A percentile compares a stretch with the other conserved stretches of the same genome.
phyloP scores from a whole-genome alignment of 2,329 filamentous ascomycete species.

The Trichoderma harzianum region DNA sequence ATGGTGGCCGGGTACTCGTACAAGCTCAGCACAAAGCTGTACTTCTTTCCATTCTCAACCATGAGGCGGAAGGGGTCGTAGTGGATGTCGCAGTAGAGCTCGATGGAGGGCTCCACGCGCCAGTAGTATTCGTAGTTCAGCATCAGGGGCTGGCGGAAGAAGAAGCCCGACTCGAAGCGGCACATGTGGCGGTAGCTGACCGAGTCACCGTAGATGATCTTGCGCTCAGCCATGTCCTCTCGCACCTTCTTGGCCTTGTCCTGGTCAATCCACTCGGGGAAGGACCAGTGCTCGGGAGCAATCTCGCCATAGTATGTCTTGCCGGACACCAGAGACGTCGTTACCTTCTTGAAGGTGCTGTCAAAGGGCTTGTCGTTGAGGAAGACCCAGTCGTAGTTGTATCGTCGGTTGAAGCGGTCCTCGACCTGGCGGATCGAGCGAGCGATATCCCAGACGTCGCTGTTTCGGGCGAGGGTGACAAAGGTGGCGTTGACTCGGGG shows the following conservation, averaged over 20 bases:
- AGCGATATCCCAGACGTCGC: constrained; percentile 93
- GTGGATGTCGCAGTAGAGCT: constrained; percentile 92
- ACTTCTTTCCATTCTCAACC: constrained; percentile 95
- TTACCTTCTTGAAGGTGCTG: constrained; percentile 89
- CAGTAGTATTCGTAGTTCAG: constrained; percentile 98
- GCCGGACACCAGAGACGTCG: constrained; percentile 83
- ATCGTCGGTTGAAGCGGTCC: constrained; percentile 95
- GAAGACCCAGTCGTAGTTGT: constrained; percentile 99
- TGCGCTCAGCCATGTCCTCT: constrained; percentile 87
- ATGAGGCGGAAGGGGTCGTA: constrained; percentile 97
- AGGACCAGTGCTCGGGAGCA: constrained; percentile 92
- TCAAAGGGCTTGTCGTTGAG: constrained; percentile 95
- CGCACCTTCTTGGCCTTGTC: constrained; percentile 87
- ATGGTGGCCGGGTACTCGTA: constrained; percentile 98
- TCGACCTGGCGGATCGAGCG: constrained; percentile 94
- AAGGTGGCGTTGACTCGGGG: constrained; percentile 95
- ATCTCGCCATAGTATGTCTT: constrained; percentile 90
- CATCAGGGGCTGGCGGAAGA: constrained; percentile 94
- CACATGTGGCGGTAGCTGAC: constrained; percentile 99
- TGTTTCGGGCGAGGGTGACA: constrained; percentile 89
- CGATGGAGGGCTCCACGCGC: constrained; percentile 95
- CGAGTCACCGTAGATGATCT: constrained; percentile 98
- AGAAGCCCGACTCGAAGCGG: constrained; percentile 97
- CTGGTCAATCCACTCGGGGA: constrained; percentile 92
- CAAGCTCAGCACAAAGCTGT: constrained; percentile 91